Evolutionary conservation across 2,329 filamentous ascomycete genomes (phyloP), one percentile per base, ranked within the genome.

Genomic region (Diaporthe australafricana): DNA sequence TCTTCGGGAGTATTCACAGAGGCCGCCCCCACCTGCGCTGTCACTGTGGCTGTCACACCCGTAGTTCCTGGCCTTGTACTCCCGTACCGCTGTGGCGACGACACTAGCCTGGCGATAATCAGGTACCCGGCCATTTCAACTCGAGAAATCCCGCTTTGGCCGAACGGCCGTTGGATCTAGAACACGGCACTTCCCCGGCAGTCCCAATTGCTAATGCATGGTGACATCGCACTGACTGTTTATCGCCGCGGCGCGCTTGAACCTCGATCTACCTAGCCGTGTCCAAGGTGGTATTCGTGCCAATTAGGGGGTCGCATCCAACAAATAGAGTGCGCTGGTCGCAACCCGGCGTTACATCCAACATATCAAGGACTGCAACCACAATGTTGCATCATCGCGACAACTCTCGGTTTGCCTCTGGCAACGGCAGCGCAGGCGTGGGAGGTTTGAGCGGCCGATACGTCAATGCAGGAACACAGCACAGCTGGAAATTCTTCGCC

Each of bases 181-280:
- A 60, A 50, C 53, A 38, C 67, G 67, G 67, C 40, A 60, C 53
- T 69, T 57, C 16, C n/a, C 53, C 66, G 50, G 53, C 42, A 60
- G 16, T 60, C 35, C 42, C 52, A 48, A 52, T 20, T n/a, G 22
- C 52, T 60, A 69, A 69, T 69, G 66, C 66, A 40, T 42, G 52
- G 42, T 69, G 40, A 30, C 53, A 56, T 35, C 45, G 20, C 35
- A 57, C 6, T 27, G 20, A 48, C 40, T 38, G 66, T 9, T n/a
- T 22, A 48, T 45, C n/a, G 57, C 30, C 25, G 17, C 20, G 16
- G 65, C 20, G 8, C 40, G 42, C 53, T 60, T 62, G 16, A 22
- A 16, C 53, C 50, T 27, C 53, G 67, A 69, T 60, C 42, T 42
- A 20, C 53, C 30, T 38, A 50, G 45, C 45, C 60, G 60, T 38